phyloP scores from a whole-genome alignment of 805 yeast genomes.

The Starmerella stigmatis region DNA sequence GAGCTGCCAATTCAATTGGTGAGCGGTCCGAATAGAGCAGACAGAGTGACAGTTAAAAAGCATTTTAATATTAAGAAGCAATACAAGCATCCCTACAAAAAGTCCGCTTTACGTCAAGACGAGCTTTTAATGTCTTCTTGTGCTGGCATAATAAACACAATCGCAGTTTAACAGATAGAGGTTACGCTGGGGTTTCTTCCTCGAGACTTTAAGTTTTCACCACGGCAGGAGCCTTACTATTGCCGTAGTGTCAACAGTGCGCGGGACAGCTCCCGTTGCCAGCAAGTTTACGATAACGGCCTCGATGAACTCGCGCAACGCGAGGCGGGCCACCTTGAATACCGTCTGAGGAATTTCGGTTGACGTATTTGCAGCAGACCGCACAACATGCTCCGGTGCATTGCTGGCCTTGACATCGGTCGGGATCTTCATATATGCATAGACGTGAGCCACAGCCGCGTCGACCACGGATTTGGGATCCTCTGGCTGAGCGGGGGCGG shows the following conservation, averaged over 20 bases:
- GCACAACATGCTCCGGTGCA: not conserved
- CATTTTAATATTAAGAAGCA: too few species aligned
- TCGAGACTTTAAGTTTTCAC: too few species aligned
- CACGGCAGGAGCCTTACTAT: not conserved
- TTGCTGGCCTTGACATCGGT: not conserved
- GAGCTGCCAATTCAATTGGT: too few species aligned
- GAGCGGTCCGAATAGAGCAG: too few species aligned
- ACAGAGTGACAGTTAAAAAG: too few species aligned
- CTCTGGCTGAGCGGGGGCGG: not conserved
- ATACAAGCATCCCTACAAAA: too few species aligned
- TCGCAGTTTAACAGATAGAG: too few species aligned
- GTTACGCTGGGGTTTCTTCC: too few species aligned
- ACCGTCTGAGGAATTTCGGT: not conserved
- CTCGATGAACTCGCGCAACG: conserved; percentile 22
- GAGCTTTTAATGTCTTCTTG: too few species aligned
- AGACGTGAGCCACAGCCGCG: conserved; percentile 14
- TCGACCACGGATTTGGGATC: conserved; percentile 10
- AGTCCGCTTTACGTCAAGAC: too few species aligned
- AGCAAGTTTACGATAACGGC: conserved; percentile 16
- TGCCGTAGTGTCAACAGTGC: conserved; percentile 7
- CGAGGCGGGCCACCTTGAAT: conserved; percentile 12
- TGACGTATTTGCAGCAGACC: conserved; percentile 4
- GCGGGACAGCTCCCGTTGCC: conserved; percentile 11
- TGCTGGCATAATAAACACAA: too few species aligned
- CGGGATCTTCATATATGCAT: not conserved